Evolutionary conservation across 1,139 yeast species (phyloP).

Genomic region (Hansenula lynferdii): DNA sequence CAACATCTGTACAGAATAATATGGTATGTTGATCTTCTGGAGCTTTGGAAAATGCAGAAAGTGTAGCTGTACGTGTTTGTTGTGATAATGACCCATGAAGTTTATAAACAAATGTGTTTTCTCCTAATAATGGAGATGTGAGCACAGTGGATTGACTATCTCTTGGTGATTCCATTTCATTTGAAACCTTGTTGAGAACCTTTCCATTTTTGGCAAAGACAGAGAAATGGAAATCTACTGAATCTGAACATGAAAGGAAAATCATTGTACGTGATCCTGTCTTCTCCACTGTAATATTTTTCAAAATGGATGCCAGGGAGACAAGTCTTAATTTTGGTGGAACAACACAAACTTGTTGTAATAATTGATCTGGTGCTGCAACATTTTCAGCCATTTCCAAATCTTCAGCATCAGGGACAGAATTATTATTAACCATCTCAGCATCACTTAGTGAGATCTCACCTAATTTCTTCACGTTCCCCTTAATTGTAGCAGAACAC

Average conservation of each 20-base stretch:
- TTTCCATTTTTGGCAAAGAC: constrained; percentile 48
- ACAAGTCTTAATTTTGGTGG: constrained; percentile 92
- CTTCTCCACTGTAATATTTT: constrained; percentile 35
- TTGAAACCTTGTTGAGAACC: constrained; percentile 19
- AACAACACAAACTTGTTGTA: constrained; percentile 72
- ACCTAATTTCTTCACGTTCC: constrained; percentile 75
- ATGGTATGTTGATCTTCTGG: constrained; percentile 48
- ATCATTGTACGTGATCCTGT: constrained; percentile 60
- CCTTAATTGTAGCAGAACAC: constrained; percentile 93
- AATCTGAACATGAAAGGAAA: constrained; percentile 89
- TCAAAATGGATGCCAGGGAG: constrained; percentile 63
- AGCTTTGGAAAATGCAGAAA: constrained; percentile 36
- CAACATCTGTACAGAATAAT: constrained; percentile 79
- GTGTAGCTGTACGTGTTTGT: constrained; percentile 72
- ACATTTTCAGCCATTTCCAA: constrained; percentile 30
- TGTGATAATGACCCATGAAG: constrained; percentile 91
- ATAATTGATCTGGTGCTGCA: constrained; percentile 85
- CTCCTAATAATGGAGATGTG: constrained; percentile 51
- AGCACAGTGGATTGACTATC: constrained; percentile 35
- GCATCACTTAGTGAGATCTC: constrained; percentile 69
- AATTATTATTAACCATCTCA: constrained; percentile 49
- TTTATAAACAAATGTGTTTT: constrained; percentile 54
- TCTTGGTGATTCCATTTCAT: constrained; percentile 17
- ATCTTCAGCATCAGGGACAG: constrained; percentile 39
- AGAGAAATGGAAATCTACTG: constrained; percentile 87